Base-by-base conservation (phyloP, 140 eudicot species). In the Senecio squalidus region DNA sequence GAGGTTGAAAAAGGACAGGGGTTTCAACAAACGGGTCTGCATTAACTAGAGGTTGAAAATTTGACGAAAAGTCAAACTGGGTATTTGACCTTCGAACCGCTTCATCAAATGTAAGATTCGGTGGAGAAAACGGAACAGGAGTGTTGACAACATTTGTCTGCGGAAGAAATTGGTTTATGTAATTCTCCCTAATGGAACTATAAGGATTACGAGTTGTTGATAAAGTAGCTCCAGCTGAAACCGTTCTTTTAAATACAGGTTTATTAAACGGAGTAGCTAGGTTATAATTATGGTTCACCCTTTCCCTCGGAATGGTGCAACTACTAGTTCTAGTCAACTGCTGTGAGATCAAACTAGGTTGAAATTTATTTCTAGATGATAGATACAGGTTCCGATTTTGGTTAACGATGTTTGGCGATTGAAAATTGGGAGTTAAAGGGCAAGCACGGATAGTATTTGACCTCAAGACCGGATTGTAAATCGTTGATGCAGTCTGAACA, bases 161-260 rank as follows among this genome's bases (percentile, higher is more conserved):
- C 43, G 43, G 43, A 36, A 13, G 43, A 36, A 36, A 36, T 9
- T 20, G 41, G 51, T 60, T 60, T 58, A 54, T 25, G 78, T 54
- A 34, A 46, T n/a, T 5, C 6, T 43, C 68, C 27, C 58, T 64
- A n/a, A 67, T 55, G 6, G 67, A 33, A 60, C 46, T 41, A 59
- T 48, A 52, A 24, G 43, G 55, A 36, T 15, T 27, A 36, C 39
- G 44, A 68, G 76, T 15, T 29, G 64, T 17, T 10, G 64, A 29
- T 10, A 60, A 22, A n/a, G 67, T n/a, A 31, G 66, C 28, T 14
- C 67, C 71, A 30, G 58, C 17, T 3, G 68, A 48, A 27, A 65
- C 75, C 0, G 75, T 27, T 78, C 81, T 61, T 74, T 79, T 78
- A 60, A 84, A 81, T 8, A 68, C 61, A 2, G 68, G 60, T 11